Percentiles rank a stretch among this genome's conserved stretches.
Evolutionary conservation across 345 rosid species (phyloP).

Genomic region (Syzygium aqueum): DNA sequence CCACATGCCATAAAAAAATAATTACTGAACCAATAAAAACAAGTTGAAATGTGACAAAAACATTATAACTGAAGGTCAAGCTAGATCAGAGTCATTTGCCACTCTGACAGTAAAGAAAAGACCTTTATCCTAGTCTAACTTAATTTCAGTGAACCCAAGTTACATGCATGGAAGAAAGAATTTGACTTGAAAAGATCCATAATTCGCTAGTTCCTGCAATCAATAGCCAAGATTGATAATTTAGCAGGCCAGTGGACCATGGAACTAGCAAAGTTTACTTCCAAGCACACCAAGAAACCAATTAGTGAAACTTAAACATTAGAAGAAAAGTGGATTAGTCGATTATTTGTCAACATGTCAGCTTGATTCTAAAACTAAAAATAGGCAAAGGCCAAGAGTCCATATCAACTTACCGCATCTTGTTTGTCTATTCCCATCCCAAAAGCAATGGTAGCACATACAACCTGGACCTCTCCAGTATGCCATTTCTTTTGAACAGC

Average conservation of each 20-base stretch:
- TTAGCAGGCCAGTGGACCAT: neutral
- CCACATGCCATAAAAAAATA: neutral
- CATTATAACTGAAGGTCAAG: neutral
- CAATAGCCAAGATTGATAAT: neutral
- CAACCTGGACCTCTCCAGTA: constrained; percentile 64
- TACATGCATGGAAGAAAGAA: neutral
- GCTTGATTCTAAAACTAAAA: too few relatives aligned
- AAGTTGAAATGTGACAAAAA: neutral
- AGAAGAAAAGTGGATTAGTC: too few relatives aligned
- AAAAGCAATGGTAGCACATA: constrained; percentile 86
- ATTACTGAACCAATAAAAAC: neutral
- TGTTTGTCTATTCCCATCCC: constrained; percentile 98
- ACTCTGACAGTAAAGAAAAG: neutral
- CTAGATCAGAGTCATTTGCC: neutral
- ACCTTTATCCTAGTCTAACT: neutral
- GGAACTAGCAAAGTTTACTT: neutral
- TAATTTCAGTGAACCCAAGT: neutral
- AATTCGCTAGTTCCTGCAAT: neutral
- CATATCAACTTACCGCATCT: constrained; percentile 56
- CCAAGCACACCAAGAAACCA: neutral
- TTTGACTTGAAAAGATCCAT: neutral
- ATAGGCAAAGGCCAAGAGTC: neutral
- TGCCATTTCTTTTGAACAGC: constrained; percentile 85
- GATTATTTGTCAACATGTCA: too few relatives aligned
- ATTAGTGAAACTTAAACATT: neutral